These are phyloP conservation scores for Amphibolis antarctica DNA, from an alignment of 106 monocot species.

Conservation along the genomic window DNA sequence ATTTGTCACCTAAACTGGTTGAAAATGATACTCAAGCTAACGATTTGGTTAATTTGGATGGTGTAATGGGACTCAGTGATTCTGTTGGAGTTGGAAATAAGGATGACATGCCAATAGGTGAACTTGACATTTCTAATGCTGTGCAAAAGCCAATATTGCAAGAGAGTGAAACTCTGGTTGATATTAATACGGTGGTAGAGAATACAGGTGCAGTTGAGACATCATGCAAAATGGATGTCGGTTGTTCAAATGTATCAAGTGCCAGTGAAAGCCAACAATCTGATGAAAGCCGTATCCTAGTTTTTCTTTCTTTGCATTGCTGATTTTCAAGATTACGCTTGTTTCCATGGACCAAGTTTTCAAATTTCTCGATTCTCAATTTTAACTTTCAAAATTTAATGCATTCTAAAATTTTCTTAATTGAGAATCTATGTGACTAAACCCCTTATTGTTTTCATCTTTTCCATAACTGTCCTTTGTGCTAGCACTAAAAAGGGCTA, in stretches of 20 bases:
- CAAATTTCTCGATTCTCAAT: too few relatives aligned
- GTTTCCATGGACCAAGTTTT: too few relatives aligned
- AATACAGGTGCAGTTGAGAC: constrained; percentile 9
- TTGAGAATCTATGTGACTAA: not conserved
- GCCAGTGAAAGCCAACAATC: constrained; percentile 1
- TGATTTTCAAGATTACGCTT: too few relatives aligned
- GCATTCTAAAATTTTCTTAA: not conserved
- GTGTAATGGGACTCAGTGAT: not conserved
- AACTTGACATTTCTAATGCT: constrained; percentile 18
- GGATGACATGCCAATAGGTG: constrained; percentile 13
- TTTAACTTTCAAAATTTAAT: not conserved
- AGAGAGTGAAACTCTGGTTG: constrained; percentile 15
- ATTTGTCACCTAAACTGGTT: not conserved
- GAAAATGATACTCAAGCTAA: constrained; percentile 3
- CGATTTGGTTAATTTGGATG: not conserved
- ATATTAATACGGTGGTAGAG: constrained; percentile 12
- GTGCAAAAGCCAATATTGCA: constrained; percentile 16
- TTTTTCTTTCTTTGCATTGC: not conserved
- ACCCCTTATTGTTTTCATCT: not conserved
- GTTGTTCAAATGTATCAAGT: constrained; percentile 3
- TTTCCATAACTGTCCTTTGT: constrained; percentile 35
- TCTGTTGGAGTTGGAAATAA: constrained; percentile 16
- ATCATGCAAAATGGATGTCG: constrained; percentile 10
- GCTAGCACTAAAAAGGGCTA: constrained; percentile 63
- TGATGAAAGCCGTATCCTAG: constrained; percentile 59